Evolutionary conservation across 2,329 filamentous ascomycete genomes (phyloP).

Genomic region (Xylaria multiplex): DNA sequence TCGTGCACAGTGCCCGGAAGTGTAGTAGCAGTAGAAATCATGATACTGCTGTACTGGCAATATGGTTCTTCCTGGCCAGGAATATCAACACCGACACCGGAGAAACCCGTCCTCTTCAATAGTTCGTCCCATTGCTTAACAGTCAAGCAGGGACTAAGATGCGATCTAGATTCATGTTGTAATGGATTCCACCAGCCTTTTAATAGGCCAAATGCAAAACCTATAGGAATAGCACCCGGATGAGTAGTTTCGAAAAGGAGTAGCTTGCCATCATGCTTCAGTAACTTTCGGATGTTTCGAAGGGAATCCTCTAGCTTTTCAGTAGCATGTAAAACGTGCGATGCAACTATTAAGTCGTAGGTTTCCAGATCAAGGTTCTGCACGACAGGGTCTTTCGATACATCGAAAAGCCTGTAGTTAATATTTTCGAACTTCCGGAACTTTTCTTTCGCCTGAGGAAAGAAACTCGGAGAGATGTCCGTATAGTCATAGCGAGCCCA

Average conservation of each 20-base stretch:
- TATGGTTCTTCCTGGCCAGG: conserved; percentile 18
- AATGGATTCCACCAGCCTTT: conserved; percentile 25
- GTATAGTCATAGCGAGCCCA: conserved; percentile 24
- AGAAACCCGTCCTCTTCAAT: conserved; percentile 11
- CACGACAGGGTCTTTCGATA: conserved; percentile 7
- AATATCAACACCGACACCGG: conserved; percentile 15
- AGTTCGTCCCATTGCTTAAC: conserved; percentile 7
- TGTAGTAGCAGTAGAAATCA: conserved; percentile 18
- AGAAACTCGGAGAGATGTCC: conserved; percentile 26
- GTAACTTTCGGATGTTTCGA: conserved; percentile 10
- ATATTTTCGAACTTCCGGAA: conserved; percentile 13
- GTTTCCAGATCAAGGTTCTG: conserved; percentile 1
- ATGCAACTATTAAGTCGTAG: conserved; percentile 28
- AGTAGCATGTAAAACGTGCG: conserved; percentile 26
- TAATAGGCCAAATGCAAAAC: conserved; percentile 25
- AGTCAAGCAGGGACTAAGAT: conserved; percentile 11
- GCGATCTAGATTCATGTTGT: conserved; percentile 2
- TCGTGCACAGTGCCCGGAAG: no score
- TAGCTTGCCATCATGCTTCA: conserved; percentile 21
- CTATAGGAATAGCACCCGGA: conserved; percentile 7
- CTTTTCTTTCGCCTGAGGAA: conserved; percentile 6
- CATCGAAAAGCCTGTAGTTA: conserved; percentile 13
- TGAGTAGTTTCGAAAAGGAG: conserved; percentile 21
- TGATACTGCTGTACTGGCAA: conserved; percentile 21
- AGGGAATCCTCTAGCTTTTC: conserved; percentile 4